Evolutionary conservation across 176 grass and related monocot species (phyloP).

Genomic region (Carex parvula): DNA sequence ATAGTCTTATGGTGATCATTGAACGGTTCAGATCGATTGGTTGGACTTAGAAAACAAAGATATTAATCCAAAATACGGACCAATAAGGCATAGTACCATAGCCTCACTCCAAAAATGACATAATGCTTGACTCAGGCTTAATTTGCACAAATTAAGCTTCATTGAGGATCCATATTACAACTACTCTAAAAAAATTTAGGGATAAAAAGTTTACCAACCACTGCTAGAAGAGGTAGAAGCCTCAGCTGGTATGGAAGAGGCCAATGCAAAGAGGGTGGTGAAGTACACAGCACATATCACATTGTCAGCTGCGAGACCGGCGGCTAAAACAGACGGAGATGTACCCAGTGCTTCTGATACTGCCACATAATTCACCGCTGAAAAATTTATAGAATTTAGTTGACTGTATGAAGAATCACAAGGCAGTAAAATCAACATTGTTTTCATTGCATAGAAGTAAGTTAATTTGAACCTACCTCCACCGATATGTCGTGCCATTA

Average conservation of each 20-base stretch:
- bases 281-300: constrained; percentile 79
- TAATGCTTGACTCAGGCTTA: background rate
- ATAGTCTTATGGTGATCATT: no score
- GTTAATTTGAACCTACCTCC: constrained; percentile 38
- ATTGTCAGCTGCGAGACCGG: constrained; percentile 73
- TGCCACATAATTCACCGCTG: constrained; percentile 81
- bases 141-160: background rate
- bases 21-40: no score
- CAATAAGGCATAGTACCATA: no score
- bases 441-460: background rate
- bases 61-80: no score
- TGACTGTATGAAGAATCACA: background rate
- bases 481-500: constrained; percentile 76
- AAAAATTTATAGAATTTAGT: constrained; percentile 25
- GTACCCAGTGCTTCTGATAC: constrained; percentile 54
- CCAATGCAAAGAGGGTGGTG: constrained; percentile 56
- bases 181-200: background rate
- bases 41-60: no score
- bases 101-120: no score
- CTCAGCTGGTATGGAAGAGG: constrained; percentile 58
- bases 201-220: constrained; percentile 22
- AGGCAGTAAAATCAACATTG: background rate
- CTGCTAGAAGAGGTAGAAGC: constrained; percentile 13
- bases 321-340: constrained; percentile 58
- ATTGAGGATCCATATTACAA: background rate